Evolutionary conservation across 2,329 filamentous ascomycete genomes (phyloP).

Genomic region (Talaromyces albobiverticillius): DNA sequence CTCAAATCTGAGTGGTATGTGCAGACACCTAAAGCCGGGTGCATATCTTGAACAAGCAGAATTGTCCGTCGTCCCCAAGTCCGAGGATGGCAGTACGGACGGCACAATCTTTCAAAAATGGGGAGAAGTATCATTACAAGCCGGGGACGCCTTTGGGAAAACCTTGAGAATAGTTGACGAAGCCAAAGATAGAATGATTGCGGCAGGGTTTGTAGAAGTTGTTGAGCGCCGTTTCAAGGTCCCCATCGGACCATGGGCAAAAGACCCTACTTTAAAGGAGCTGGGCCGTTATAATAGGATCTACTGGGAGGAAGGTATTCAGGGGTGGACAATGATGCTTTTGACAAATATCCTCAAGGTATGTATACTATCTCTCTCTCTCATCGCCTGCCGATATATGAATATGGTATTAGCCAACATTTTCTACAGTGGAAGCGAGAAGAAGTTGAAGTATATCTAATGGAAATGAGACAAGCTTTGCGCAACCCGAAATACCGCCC

Average conservation of each 20-base stretch:
- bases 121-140: conserved; percentile 1
- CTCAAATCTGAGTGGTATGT: neutral
- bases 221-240: conserved; percentile 10
- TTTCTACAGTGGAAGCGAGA: conserved; percentile 1
- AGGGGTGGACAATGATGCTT: conserved; percentile 9
- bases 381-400: no score
- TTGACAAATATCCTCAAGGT: conserved; percentile 4
- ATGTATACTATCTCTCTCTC: no score
- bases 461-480: conserved; percentile 5
- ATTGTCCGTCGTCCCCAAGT: conserved; percentile 14
- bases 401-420: neutral
- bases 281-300: conserved; percentile 2
- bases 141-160: conserved; percentile 8
- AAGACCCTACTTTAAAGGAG: conserved; percentile 14
- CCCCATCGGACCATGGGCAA: conserved; percentile 15
- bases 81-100: conserved; percentile 18
- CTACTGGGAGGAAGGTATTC: conserved; percentile 9
- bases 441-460: conserved; percentile 12
- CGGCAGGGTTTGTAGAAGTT: conserved; percentile 12
- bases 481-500: conserved; percentile 3
- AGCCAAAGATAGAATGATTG: conserved; percentile 13
- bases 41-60: conserved; percentile 21
- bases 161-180: conserved; percentile 12
- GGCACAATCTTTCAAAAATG: conserved; percentile 13
- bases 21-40: conserved; percentile 22